Evolutionary conservation across 2,329 filamentous ascomycete genomes (phyloP), one percentile per base, ranked within the genome.

Genomic region (Claviceps maximensis): DNA sequence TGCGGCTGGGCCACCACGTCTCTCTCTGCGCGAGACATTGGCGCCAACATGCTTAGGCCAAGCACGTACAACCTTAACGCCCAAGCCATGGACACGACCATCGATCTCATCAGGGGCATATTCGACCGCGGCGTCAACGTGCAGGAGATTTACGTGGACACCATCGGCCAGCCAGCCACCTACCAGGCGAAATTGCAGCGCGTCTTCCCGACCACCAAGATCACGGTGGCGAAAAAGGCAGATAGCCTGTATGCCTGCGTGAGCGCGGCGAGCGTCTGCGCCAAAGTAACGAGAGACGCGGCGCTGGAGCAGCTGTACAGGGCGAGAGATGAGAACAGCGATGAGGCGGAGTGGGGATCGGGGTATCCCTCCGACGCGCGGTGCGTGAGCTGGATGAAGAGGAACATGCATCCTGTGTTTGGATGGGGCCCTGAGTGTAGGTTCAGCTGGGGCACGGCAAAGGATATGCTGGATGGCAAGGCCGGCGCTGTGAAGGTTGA

Each of bases 371-470:
- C 86, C 1, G 93, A 98, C 69, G 82, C 77, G 21, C 79, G 86
- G 57, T 95, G 89, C 61, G 80, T 85, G 2, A 68, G 71, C 23
- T 98, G 93, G 91, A 67, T 98, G 64, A 87, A 83, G 69, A 73
- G 72, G 41, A 93, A 91, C 58, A 91, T 96, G 83, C 84, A 98
- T 63, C 87, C 88, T 2, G 71, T 97, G 1, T 98, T 97, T 71
- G 93, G 93, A 15, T 98, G 93, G 91, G 90, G 91, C 0, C 79
- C 79, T 25, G 90, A 97, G 69, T 95, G 89, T 65, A 78, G 93
- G 4, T 97, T 96, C 64, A 95, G 89, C 63, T 98, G 93, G 93
- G 87, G 86, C 0, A 97, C 93, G 1, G 87, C 87, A 2, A 96
- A 94, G 71, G 90, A 97, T 63, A 79, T 97, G 81, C 72, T 98